Evolutionary conservation across 805 yeast genomes (phyloP), one percentile per base, ranked within the genome.

Genomic region (Suhomyces tanzawaensis): DNA sequence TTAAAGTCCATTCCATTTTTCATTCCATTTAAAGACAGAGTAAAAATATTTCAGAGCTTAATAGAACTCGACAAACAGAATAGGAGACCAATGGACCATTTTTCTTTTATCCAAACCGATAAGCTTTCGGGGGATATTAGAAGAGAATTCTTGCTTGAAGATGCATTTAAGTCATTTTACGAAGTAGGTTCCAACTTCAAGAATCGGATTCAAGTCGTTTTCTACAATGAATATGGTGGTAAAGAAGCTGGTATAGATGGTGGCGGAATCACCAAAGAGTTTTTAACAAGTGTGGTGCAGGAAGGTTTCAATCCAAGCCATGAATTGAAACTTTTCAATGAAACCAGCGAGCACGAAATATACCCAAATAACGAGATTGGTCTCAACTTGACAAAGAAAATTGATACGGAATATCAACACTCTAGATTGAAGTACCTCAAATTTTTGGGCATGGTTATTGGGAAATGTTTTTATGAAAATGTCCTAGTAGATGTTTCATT

Each of bases 181-280:
- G 60, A 65, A 3, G 49, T 52, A 7, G 87, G 89, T 0, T 51
- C 66, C 1, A 62, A 64, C 3, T 75, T 90, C 56, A 88, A 85
- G 50, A 54, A 71, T 7, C 70, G 68, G 24, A 58, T 90, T 7
- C 65, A 75, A 1, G 88, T 93, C 2, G 72, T 72, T 12, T 89
- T 93, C 53, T 66, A 67, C 25, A 85, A 86, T 51, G 76, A 83
- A 39, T 77, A 46, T 61, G 95, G 90, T 2, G 66, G 64, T 12
- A 75, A 68, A 24, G 98, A 91, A 56, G 88, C 82, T 0, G 99
- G 99, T 1, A 83, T 91, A 29, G 99, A 91, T 58, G 99, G 99
- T 6, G 99, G 98, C 9, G 99, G 99, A 1, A 68, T 91, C 17
- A 90, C 97, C 0, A 90, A 91, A 57, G 99, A 91, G 52, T 80